Percentiles rank a stretch among this genome's conserved stretches.
Conservation (phyloP, 352 stramenopile genomes). For the Globisporangium cystogenes region DNA sequence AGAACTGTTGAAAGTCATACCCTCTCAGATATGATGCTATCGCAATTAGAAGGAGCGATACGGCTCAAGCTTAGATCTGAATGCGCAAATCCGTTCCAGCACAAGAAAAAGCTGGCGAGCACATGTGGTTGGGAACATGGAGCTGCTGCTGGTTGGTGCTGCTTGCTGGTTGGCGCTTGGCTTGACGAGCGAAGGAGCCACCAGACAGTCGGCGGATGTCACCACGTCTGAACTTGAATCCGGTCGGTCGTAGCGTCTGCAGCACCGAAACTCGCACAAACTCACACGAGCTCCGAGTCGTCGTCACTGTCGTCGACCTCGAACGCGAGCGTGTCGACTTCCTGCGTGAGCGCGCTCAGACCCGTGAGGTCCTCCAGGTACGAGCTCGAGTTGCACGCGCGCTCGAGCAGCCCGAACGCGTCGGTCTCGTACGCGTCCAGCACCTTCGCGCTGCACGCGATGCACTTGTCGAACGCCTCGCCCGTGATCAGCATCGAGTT, state of each 20-base stretch:
- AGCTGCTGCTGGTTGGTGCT: too few relatives aligned
- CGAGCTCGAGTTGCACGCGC: slow-evolving; percentile 61
- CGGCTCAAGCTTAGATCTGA: too few relatives aligned
- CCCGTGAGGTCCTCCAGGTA: slow-evolving; percentile 82
- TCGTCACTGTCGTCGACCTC: slow-evolving; percentile 70
- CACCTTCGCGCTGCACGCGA: slow-evolving; percentile 91
- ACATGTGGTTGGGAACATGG: too few relatives aligned
- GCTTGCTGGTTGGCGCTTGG: too few relatives aligned
- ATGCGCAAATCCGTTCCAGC: too few relatives aligned
- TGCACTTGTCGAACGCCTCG: slow-evolving; percentile 94
- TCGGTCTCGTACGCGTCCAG: slow-evolving; percentile 77
- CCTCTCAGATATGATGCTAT: too few relatives aligned
- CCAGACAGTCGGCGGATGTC: too few relatives aligned
- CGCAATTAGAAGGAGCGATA: too few relatives aligned
- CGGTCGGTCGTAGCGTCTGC: neutral
- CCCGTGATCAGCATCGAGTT: slow-evolving; percentile 72
- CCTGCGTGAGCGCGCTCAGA: slow-evolving; percentile 46
- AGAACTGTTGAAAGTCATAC: too few relatives aligned
- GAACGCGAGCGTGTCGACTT: slow-evolving; percentile 53
- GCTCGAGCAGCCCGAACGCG: slow-evolving; percentile 41
- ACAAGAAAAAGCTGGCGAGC: too few relatives aligned
- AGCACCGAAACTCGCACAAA: neutral
- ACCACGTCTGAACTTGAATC: too few relatives aligned
- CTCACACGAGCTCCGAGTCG: slow-evolving; percentile 49
- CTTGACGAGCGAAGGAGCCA: too few relatives aligned